Conservation (phyloP, 1,284 basidiomycete genomes). For the Ceratobasidium sp. region DNA sequence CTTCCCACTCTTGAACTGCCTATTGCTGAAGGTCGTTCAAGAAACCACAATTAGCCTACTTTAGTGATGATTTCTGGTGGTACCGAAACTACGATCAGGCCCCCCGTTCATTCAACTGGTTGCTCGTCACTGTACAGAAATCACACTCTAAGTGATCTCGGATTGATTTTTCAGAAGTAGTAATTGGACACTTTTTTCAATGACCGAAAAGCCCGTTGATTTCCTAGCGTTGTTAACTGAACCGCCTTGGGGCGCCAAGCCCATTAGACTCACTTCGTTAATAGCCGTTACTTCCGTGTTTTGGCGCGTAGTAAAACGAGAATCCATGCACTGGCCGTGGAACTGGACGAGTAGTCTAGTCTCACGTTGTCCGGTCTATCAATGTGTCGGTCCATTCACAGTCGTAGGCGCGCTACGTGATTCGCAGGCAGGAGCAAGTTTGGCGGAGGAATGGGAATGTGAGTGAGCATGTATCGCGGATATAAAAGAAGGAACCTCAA, state of each 20-base stretch:
- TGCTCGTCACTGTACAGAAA: no score
- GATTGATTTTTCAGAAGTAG: background rate
- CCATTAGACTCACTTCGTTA: background rate
- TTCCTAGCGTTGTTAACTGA: background rate
- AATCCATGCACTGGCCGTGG: background rate
- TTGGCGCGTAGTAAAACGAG: no score
- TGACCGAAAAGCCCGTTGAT: background rate
- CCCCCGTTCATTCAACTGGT: background rate
- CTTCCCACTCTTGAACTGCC: background rate
- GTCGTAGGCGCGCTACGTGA: no score
- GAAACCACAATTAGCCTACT: background rate
- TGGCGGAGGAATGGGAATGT: background rate
- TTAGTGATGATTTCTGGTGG: background rate
- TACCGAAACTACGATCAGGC: background rate
- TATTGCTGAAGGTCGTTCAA: background rate
- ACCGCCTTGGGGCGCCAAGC: background rate
- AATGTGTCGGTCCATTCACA: background rate
- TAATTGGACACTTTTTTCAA: background rate
- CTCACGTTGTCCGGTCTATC: slow-evolving; percentile 11
- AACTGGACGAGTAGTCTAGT: background rate
- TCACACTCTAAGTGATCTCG: background rate
- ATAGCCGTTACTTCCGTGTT: background rate
- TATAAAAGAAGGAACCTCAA: background rate
- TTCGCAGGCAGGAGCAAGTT: background rate
- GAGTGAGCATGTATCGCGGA: background rate